Percentiles rank a stretch among this genome's conserved stretches.
phyloP scores from a whole-genome alignment of 148 eudicot genomes.

The Heliosperma pusillum region DNA sequence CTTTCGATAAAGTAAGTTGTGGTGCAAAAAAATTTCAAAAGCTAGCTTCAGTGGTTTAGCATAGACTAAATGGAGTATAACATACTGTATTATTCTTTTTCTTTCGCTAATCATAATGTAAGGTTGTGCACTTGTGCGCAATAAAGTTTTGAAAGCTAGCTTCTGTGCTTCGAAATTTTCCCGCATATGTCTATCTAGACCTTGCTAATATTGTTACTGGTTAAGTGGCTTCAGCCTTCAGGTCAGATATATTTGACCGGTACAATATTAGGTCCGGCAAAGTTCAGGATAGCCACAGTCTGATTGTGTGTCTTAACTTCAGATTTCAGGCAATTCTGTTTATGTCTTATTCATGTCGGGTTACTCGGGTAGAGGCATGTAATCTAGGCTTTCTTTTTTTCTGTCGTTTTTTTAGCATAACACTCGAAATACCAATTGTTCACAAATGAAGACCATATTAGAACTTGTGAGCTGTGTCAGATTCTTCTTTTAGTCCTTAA shows the following conservation, averaged over 20 bases:
- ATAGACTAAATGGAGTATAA: no score
- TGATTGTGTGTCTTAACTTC: background rate
- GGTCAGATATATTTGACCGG: background rate
- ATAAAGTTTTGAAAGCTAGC: background rate
- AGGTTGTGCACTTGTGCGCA: no score
- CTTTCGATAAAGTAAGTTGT: slow-evolving; percentile 11
- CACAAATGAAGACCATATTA: background rate
- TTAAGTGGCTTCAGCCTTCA: background rate
- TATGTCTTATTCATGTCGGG: background rate
- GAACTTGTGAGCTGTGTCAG: background rate
- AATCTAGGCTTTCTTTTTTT: background rate
- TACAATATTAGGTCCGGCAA: no score
- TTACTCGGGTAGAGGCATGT: background rate
- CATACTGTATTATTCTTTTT: no score
- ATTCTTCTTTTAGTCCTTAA: background rate
- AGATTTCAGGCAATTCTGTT: background rate
- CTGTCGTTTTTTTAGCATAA: background rate
- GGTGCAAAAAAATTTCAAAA: background rate
- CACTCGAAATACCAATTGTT: background rate
- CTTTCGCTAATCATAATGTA: no score
- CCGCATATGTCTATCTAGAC: no score
- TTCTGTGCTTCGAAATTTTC: background rate
- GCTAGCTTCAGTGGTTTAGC: background rate
- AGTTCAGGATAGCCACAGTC: background rate
- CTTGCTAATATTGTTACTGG: background rate